A percentile compares a stretch with the other conserved stretches of the same genome.
Evolutionary conservation across 352 stramenopile genomes (phyloP).

Genomic region (Phytophthora cactorum): DNA sequence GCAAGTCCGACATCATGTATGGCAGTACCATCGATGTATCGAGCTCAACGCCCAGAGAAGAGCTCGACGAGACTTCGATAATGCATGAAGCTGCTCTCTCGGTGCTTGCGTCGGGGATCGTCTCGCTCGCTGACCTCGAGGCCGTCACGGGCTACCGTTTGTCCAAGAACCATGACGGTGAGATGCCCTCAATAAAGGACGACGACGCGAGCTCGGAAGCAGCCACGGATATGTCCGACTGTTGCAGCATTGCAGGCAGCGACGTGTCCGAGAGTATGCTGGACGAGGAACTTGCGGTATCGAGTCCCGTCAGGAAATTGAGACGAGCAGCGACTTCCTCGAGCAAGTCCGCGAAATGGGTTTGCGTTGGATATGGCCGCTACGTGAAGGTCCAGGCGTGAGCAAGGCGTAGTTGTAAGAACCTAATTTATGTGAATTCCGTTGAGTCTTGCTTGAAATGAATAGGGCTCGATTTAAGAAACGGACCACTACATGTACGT

Average conservation of each 20-base stretch:
- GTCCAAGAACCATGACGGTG: conserved; percentile 12
- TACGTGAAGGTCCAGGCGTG: conserved; percentile 27
- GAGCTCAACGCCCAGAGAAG: not conserved
- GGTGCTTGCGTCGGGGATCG: conserved; percentile 31
- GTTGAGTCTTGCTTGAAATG: not conserved
- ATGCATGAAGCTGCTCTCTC: conserved; percentile 33
- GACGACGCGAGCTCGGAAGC: conserved; percentile 31
- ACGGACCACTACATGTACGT: no score
- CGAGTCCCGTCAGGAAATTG: not conserved
- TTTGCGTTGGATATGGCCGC: conserved; percentile 41
- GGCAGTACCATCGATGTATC: not conserved
- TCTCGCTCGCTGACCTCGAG: conserved; percentile 39
- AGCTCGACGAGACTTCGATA: conserved; percentile 26
- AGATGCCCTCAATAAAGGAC: conserved; percentile 14
- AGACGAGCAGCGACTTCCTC: not conserved
- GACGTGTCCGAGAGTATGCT: conserved; percentile 17
- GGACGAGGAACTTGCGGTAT: not conserved
- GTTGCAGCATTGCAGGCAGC: conserved; percentile 21
- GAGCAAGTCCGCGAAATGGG: conserved; percentile 23
- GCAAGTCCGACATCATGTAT: conserved; percentile 14
- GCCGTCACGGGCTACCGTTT: conserved; percentile 28
- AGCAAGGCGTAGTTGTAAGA: not conserved
- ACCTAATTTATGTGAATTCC: conserved; percentile 25
- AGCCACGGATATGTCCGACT: conserved; percentile 32
- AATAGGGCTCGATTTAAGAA: no score